These are phyloP conservation scores for Alternaria brassicicola DNA, from an alignment of 2,329 filamentous ascomycete genomes.

Conservation along the genomic window DNA sequence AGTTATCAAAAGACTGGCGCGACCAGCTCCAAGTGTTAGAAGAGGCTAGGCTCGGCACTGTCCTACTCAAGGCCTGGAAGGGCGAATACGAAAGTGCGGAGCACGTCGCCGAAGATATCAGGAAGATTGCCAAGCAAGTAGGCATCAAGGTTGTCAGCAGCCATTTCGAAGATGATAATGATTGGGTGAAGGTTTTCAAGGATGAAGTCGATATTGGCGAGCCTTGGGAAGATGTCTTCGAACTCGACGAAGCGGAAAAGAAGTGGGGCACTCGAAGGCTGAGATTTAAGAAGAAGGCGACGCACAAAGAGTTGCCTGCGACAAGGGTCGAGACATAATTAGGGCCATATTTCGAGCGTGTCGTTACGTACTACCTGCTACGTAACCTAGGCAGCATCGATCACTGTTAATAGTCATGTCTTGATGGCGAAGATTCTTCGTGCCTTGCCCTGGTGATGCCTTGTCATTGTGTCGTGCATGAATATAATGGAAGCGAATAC, in stretches of 20 bases:
- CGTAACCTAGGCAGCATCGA: neutral
- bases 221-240: slow-evolving; percentile 10
- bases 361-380: neutral
- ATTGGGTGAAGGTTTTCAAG: neutral
- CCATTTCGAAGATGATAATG: neutral
- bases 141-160: slow-evolving; percentile 7
- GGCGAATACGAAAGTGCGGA: slow-evolving; percentile 5
- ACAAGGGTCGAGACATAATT: neutral
- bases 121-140: neutral
- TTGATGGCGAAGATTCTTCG: neutral
- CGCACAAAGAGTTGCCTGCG: neutral
- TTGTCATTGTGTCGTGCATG: neutral
- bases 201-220: slow-evolving; percentile 8
- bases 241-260: slow-evolving; percentile 1
- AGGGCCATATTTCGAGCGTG: neutral
- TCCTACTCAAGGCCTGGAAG: slow-evolving; percentile 15
- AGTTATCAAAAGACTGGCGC: neutral
- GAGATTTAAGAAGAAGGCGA: neutral
- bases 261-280: neutral
- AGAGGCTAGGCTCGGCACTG: slow-evolving; percentile 10
- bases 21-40: slow-evolving; percentile 7
- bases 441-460: neutral
- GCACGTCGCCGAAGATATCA: slow-evolving; percentile 5
- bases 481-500: neutral
- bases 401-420: neutral